Conservation (phyloP, 139 green algal species). For the Pseudopediastrum boryanum region DNA sequence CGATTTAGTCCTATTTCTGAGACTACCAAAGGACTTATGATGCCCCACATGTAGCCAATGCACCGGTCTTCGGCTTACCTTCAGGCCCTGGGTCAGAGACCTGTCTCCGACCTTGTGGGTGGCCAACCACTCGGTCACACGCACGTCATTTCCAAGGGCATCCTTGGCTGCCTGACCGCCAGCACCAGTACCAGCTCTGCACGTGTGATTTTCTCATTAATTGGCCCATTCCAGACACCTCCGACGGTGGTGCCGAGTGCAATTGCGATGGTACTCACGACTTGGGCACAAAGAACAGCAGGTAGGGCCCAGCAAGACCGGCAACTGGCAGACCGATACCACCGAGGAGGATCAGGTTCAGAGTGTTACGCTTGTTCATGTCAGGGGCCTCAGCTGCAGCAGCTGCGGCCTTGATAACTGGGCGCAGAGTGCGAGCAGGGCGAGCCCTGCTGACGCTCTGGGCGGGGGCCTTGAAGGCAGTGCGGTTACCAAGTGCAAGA, state of each 20-base stretch:
- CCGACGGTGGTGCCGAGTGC: too few species aligned
- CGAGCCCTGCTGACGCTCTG: constrained; percentile 24
- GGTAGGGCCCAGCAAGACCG: constrained; percentile 68
- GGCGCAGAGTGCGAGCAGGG: neutral
- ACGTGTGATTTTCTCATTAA: neutral
- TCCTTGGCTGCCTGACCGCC: constrained; percentile 93
- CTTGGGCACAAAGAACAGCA: constrained; percentile 82
- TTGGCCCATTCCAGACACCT: too few species aligned
- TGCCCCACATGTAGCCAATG: too few species aligned
- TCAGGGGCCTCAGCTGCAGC: constrained; percentile 29
- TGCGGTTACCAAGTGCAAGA: constrained; percentile 30
- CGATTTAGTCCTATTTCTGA: too few species aligned
- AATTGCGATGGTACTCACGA: constrained; percentile 46
- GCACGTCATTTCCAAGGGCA: constrained; percentile 95
- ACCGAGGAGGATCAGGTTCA: constrained; percentile 84
- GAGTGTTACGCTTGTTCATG: constrained; percentile 81
- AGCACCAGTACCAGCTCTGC: constrained; percentile 74
- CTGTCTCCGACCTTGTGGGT: constrained; percentile 86
- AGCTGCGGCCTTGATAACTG: constrained; percentile 15
- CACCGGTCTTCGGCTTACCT: constrained; percentile 72
- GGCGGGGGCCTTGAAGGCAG: constrained; percentile 29
- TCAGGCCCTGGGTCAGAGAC: constrained; percentile 94
- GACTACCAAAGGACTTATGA: too few species aligned
- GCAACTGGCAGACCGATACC: constrained; percentile 70
- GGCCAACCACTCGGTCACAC: constrained; percentile 78